Base-by-base conservation (phyloP, 768 basidiomycete genomes). In the Ephemerocybe angulata region DNA sequence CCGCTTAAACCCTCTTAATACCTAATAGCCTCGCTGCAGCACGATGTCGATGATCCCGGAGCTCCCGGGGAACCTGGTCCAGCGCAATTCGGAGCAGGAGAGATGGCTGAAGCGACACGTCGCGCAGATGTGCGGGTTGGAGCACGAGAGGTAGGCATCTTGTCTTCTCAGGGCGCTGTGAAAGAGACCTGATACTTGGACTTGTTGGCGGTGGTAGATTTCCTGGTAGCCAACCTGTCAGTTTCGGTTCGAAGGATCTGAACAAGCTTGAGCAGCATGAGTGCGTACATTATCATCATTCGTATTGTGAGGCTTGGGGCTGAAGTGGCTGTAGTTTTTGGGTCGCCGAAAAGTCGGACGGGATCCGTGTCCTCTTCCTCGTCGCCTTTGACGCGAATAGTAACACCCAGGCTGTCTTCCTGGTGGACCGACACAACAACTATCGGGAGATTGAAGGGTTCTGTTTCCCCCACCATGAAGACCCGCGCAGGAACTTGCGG, bases 291-390 rank as follows among this genome's bases (percentile, higher is more conserved):
- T n/a, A n/a, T n/a, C n/a, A n/a, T n/a, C n/a, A n/a, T n/a, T n/a
- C n/a, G n/a, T n/a, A n/a, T n/a, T n/a, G n/a, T n/a, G n/a, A n/a
- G n/a, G n/a, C n/a, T n/a, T n/a, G n/a, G n/a, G n/a, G n/a, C n/a
- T 57, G 1, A 44, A 44, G 27, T 17, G n/a, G 7, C 7, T 24
- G 28, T 66, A 98, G 95, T 67, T 99, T 90, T 70, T 99, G 96
- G 96, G 97, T 99, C 40, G 97, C 94, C 73, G 97, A 99, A 76
- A 98, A 98, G 76, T 96, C 93, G 12, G 97, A 98, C 66, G 97
- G 97, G 12, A 68, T 99, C 50, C 85, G 97, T 31, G 90, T 98
- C 37, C 76, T 99, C 27, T 82, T 98, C 50, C 73, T 96, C 55
- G 80, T 98, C 48, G 75, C 80, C 67, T 80, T 86, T 49, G 77